These are phyloP conservation scores for Beauveria sp. DNA, from an alignment of 2,329 filamentous ascomycete genomes.

Conservation along the genomic window DNA sequence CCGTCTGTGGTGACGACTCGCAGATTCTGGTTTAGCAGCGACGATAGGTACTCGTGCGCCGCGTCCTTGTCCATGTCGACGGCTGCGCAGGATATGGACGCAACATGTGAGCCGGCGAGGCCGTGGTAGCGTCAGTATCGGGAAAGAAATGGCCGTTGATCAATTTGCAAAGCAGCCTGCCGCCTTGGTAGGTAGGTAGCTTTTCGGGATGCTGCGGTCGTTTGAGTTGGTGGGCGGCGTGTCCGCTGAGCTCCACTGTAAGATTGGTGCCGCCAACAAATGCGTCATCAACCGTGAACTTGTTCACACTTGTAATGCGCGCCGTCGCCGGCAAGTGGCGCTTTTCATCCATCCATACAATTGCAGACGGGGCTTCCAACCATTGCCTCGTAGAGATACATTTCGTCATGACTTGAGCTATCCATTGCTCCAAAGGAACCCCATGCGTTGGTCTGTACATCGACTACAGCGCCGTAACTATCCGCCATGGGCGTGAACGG, in stretches of 20 bases:
- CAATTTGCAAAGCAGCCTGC: neutral
- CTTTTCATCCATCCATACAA: neutral
- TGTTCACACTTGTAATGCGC: neutral
- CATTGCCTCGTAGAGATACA: neutral
- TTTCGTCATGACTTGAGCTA: neutral
- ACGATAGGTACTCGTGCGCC: slow-evolving; percentile 49
- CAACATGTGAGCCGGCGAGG: neutral
- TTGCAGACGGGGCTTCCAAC: neutral
- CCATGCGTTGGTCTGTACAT: neutral
- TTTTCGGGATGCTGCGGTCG: neutral
- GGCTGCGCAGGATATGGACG: neutral
- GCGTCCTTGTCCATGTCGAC: slow-evolving; percentile 41
- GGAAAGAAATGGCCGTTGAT: neutral
- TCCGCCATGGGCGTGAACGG: slow-evolving; percentile 92
- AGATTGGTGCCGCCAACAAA: neutral
- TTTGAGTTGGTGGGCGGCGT: neutral
- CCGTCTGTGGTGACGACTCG: slow-evolving; percentile 74
- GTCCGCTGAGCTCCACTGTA: slow-evolving; percentile 5
- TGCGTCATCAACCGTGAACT: slow-evolving; percentile 13
- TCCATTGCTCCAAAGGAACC: neutral
- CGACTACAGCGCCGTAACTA: neutral
- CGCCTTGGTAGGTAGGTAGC: neutral
- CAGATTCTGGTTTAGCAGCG: slow-evolving; percentile 70
- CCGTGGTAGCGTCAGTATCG: neutral
- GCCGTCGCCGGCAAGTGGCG: neutral